phyloP scores from a whole-genome alignment of 306 rosid species.

The Pyrus communis region DNA sequence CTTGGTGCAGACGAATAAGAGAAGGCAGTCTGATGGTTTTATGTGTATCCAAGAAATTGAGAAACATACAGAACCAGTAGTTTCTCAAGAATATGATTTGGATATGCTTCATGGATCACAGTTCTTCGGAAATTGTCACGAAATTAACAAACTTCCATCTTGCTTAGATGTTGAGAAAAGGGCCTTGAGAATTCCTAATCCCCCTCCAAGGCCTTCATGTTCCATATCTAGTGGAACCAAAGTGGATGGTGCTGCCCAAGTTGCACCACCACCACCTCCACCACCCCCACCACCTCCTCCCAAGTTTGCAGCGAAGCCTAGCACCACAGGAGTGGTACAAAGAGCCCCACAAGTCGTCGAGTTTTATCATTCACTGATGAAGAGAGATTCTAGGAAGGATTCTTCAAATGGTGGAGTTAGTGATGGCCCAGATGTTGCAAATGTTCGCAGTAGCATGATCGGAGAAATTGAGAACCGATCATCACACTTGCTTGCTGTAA shows the following conservation, averaged over 20 bases:
- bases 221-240: constrained; percentile 44
- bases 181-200: constrained; percentile 80
- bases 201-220: constrained; percentile 92
- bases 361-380: constrained; percentile 93
- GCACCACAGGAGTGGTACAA: constrained; percentile 48
- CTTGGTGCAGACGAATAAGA: constrained; percentile 33
- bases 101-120: constrained; percentile 47
- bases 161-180: constrained; percentile 77
- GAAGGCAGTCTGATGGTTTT: constrained; percentile 86
- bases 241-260: constrained; percentile 33
- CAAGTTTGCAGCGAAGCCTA: constrained; percentile 45
- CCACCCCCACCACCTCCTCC: constrained; percentile 86
- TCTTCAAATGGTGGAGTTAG: constrained; percentile 63
- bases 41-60: constrained; percentile 50
- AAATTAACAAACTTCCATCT: constrained; percentile 42
- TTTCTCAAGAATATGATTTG: constrained; percentile 46
- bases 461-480: constrained; percentile 98
- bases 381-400: constrained; percentile 90
- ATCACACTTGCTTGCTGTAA: constrained; percentile 94
- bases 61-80: constrained; percentile 44
- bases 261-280: constrained; percentile 70
- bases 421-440: constrained; percentile 76
- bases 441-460: constrained; percentile 94
- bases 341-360: constrained; percentile 97
- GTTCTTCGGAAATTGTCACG: constrained; percentile 39